A percentile compares a stretch with the other conserved stretches of the same genome.
These are phyloP conservation scores for Coniochaeta prunicola DNA, from an alignment of 2,329 filamentous ascomycete species.

Conservation along the genomic window DNA sequence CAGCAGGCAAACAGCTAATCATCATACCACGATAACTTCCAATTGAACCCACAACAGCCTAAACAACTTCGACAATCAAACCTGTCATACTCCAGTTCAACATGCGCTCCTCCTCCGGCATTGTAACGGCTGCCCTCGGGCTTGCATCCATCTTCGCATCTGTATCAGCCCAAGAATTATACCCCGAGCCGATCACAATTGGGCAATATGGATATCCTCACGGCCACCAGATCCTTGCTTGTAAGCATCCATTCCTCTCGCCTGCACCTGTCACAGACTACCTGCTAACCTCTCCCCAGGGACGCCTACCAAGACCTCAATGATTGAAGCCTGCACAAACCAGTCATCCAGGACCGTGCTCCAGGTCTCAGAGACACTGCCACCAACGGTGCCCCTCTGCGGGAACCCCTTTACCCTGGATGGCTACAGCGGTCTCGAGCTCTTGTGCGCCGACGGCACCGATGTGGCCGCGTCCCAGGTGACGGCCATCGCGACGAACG, in stretches of 20 bases:
- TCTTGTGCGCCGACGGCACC: conserved; percentile 6
- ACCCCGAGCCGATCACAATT: conserved; percentile 2
- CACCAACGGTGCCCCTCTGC: conserved; percentile 8
- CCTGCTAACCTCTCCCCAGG: background rate
- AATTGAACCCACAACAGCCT: too few species aligned
- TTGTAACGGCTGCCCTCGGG: background rate
- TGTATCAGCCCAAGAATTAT: background rate
- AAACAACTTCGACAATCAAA: too few species aligned
- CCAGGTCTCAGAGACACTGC: conserved; percentile 4
- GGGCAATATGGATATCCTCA: background rate
- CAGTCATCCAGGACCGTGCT: conserved; percentile 4
- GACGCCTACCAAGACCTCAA: conserved; percentile 7
- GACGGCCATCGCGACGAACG: conserved; percentile 9
- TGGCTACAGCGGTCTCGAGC: conserved; percentile 5
- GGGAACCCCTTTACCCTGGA: conserved; percentile 6
- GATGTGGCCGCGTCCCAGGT: conserved; percentile 3
- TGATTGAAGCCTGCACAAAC: conserved; percentile 6
- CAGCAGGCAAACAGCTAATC: background rate
- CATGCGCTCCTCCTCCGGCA: background rate
- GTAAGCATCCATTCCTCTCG: background rate
- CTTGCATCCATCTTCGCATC: background rate
- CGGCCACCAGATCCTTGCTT: background rate
- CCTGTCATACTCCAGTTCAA: background rate
- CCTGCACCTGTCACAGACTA: background rate
- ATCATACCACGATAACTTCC: background rate